phyloP scores from a whole-genome alignment of 768 basidiomycete species.

The Boletus patriciae region DNA sequence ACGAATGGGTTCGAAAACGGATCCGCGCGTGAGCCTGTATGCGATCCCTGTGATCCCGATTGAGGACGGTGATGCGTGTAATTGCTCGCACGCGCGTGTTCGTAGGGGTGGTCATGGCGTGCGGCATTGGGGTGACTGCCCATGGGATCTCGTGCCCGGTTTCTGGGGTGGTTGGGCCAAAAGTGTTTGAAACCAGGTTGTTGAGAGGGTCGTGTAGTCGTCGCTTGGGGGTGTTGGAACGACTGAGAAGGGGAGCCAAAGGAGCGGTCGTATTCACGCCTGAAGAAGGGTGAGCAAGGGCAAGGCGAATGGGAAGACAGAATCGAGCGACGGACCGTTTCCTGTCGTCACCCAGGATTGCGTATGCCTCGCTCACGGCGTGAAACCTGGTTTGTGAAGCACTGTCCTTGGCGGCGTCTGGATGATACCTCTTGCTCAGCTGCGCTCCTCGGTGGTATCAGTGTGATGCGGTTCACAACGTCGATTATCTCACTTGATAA shows the following conservation, averaged over 20 bases:
- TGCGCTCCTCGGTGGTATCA: slow-evolving; percentile 14
- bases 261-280: slow-evolving; percentile 35
- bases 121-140: slow-evolving; percentile 8
- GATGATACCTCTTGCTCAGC: slow-evolving; percentile 51
- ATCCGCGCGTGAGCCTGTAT: slow-evolving; percentile 11
- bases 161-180: slow-evolving; percentile 29
- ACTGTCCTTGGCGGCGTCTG: slow-evolving; percentile 43
- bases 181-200: slow-evolving; percentile 26
- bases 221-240: slow-evolving; percentile 31
- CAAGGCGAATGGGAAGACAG: neutral
- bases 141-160: slow-evolving; percentile 18
- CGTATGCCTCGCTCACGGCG: slow-evolving; percentile 48
- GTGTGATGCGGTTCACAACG: neutral
- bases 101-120: slow-evolving; percentile 10
- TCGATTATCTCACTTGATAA: slow-evolving; percentile 24
- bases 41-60: neutral
- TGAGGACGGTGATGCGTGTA: slow-evolving; percentile 2
- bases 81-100: slow-evolving; percentile 5
- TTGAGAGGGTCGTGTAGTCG: slow-evolving; percentile 26
- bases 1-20: slow-evolving; percentile 29
- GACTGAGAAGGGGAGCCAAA: slow-evolving; percentile 14
- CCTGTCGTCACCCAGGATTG: slow-evolving; percentile 45
- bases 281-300: slow-evolving; percentile 1
- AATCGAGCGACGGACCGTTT: slow-evolving; percentile 35
- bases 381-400: slow-evolving; percentile 42